Base-by-base conservation (phyloP, 371 early-diverging fungal species). In the Syncephalastrum racemosum region DNA sequence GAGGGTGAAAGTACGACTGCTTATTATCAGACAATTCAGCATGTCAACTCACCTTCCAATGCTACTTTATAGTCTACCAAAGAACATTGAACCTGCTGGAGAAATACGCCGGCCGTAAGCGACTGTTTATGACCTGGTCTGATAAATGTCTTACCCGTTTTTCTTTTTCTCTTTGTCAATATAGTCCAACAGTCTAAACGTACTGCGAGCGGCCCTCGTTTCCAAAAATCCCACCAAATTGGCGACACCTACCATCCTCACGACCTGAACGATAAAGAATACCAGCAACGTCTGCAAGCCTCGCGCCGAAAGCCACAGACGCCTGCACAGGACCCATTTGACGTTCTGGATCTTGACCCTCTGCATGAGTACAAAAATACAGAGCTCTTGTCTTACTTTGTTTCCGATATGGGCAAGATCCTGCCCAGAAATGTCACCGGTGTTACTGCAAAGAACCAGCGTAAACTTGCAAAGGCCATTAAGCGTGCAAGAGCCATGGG, bases 401-500 rank as follows among this genome's bases (percentile, higher is more conserved):
- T 93, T 42, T 85, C 92, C 14, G 89, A 89, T 22, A 84, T 90
- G 72, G 94, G 94, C 45, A 84, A 84, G 58, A 90, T 93, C 56
- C 75, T 86, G 61, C 91, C 91, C 50, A 73, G 90, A 57, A 67
- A 80, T 55, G 81, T 88, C 60, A 91, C 91, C 7, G 89, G 84
- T 45, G 75, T 92, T 22, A 80, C 82, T 15, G 86, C 87, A 54
- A 86, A 89, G 66, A 87, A 87, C 51, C 94, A 93, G 71, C 86
- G 90, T 55, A 81, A 86, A 50, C 62, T 93, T 20, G 80, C 90
- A 46, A 86, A 87, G 72, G 92, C 92, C 19, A 89, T 93, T 47
- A 90, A 90, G 65, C 80, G 94, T 58, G 91, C 92, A 13, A 83
- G 92, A 55, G 88, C 91, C 4, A 84, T 92, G 81, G 92, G 93